phyloP scores from a whole-genome alignment of 1,284 basidiomycete species.

The Ustilago crameri region DNA sequence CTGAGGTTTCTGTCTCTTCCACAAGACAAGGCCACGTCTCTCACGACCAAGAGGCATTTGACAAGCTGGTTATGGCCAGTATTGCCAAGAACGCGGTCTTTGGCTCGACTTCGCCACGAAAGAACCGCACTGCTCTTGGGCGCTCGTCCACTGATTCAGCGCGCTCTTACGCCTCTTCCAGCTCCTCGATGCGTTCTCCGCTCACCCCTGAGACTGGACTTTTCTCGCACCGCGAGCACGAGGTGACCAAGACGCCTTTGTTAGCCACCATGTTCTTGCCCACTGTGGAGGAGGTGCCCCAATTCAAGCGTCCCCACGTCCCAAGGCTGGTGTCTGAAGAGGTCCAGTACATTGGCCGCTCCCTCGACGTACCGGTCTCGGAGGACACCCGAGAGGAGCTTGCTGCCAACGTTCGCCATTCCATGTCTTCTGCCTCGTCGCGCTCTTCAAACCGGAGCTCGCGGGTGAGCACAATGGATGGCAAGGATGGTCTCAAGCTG shows the following conservation, averaged over 20 bases:
- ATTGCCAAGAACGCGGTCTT: conserved; percentile 33
- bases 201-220: conserved; percentile 15
- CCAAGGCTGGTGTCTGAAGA: conserved; percentile 25
- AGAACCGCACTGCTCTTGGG: conserved; percentile 12
- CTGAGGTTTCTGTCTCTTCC: conserved; percentile 17
- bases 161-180: conserved; percentile 22
- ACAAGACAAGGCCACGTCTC: conserved; percentile 28
- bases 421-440: neutral
- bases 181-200: conserved; percentile 26
- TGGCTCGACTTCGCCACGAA: conserved; percentile 42
- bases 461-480: conserved; percentile 25
- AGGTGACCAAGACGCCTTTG: conserved; percentile 22
- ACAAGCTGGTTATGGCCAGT: conserved; percentile 20
- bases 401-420: neutral
- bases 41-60: conserved; percentile 24
- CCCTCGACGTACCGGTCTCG: conserved; percentile 32
- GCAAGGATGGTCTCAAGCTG: conserved; percentile 39
- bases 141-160: conserved; percentile 28
- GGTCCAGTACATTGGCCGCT: conserved; percentile 37
- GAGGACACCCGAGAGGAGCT: conserved; percentile 25
- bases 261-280: conserved; percentile 12
- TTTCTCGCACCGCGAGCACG: conserved; percentile 22
- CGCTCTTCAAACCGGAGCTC: conserved; percentile 12
- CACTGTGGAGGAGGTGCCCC: conserved; percentile 10
- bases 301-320: conserved; percentile 11